Percentiles rank a stretch among this genome's conserved stretches.
phyloP scores from a whole-genome alignment of 192 early-diverging fungal genomes.

The Coemansia biformis region DNA sequence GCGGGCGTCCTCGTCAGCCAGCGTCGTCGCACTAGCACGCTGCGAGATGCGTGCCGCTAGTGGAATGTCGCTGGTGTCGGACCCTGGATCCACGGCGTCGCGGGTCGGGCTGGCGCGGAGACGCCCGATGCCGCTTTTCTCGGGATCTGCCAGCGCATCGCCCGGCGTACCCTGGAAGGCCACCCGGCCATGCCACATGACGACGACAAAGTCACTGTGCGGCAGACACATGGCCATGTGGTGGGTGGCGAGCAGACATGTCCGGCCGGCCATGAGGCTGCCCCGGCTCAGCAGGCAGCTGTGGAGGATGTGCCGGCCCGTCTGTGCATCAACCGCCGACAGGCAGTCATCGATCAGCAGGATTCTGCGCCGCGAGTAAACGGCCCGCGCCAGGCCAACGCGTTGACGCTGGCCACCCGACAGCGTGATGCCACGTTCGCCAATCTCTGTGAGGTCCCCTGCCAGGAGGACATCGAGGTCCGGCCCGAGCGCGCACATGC shows the following conservation, averaged over 20 bases:
- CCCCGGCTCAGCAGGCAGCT: constrained; percentile 58
- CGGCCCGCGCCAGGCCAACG: constrained; percentile 78
- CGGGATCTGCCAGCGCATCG: neutral
- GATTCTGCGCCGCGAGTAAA: constrained; percentile 55
- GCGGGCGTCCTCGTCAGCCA: constrained; percentile 7
- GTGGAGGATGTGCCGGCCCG: constrained; percentile 76
- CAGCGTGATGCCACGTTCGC: constrained; percentile 76
- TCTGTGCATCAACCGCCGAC: constrained; percentile 91
- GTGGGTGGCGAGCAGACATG: constrained; percentile 82
- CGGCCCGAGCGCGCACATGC: constrained; percentile 69
- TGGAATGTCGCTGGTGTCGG: too few species aligned
- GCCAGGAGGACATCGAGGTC: constrained; percentile 76
- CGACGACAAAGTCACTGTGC: constrained; percentile 53
- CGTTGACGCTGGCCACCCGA: constrained; percentile 83
- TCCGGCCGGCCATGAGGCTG: constrained; percentile 62
- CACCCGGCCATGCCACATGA: constrained; percentile 54
- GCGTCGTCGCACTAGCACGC: neutral
- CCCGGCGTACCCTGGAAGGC: constrained; percentile 13
- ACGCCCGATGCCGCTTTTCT: neutral
- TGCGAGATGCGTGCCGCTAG: too few species aligned
- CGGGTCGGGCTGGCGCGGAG: too few species aligned
- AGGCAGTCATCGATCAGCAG: constrained; percentile 82
- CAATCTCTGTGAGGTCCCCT: constrained; percentile 86
- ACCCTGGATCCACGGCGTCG: too few species aligned
- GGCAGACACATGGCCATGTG: constrained; percentile 63